Base-by-base conservation (phyloP, 768 basidiomycete species). In the Phylloporus sp. region DNA sequence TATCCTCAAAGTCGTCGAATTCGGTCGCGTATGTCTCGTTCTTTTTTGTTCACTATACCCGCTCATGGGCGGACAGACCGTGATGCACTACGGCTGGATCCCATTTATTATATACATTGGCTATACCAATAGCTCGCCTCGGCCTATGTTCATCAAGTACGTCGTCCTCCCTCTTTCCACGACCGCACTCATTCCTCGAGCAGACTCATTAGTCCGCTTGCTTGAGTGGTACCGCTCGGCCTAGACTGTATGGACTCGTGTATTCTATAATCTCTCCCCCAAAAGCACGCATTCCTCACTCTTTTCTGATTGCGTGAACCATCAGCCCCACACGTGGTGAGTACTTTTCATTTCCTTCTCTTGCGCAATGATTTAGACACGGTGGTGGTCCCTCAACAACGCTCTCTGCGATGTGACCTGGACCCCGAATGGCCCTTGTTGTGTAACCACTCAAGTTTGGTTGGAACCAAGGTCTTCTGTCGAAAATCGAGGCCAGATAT, bases 91-190 rank as follows among this genome's bases (percentile, higher is more conserved):
- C 60, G 87, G 86, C 58, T 98, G 95, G 92, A 93, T 98, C 64
- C 95, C 95, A 28, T 74, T 95, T 66, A 91, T 98, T 64, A 95
- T 98, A 63, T 97, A 94, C 70, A 80, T 97, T 65, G 95, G 95
- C 31, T 97, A 90, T 75, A 90, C 88, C 47, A 77, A 88, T 60
- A 94, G 91, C 66, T 91, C 88, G 66, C 95, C 95, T 27, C 91
- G 94, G 61, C 95, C 95, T 18, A 93, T 92, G 34, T 75, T 97
- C 64, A 95, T 95, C 72, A 95, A 97, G 94, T 95, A 49, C 62
- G 91, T 81, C n/a, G 6, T 16, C n/a, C 35, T 29, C 47, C 45
- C 27, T 20, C 22, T 38, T 20, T 47, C 22, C 31, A 32, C 12
- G 0, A 5, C 6, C 26, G 23, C 5, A 5, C 56, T 55, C 54